phyloP scores from a whole-genome alignment of 495 filamentous ascomycete species.

The Neurospora cerealis region DNA sequence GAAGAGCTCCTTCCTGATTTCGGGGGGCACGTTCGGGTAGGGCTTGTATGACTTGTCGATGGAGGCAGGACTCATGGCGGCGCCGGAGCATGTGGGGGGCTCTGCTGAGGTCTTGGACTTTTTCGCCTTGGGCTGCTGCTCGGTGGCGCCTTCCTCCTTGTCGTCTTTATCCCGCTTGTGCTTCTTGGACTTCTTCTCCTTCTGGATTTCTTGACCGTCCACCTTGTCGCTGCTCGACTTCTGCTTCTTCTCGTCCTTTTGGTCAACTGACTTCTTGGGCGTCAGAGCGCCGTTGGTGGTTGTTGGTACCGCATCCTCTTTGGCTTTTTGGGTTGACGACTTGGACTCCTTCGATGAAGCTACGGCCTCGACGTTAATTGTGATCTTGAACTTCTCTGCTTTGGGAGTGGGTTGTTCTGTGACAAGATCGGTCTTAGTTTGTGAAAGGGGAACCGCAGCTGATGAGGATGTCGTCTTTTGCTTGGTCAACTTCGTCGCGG shows the following conservation, averaged over 20 bases:
- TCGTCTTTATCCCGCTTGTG: not conserved
- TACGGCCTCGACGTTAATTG: not conserved
- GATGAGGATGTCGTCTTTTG: not conserved
- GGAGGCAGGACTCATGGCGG: not conserved
- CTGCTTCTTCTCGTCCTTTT: not conserved
- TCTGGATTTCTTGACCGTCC: not conserved
- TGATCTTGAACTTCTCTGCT: not conserved
- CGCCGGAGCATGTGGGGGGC: not conserved
- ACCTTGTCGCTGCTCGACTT: not conserved
- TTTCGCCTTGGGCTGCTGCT: constrained; percentile 3
- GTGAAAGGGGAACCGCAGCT: not conserved
- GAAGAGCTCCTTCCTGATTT: not conserved
- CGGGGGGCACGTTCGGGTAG: not conserved
- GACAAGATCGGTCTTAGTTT: not conserved
- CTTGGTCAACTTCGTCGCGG: not conserved
- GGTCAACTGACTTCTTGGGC: not conserved
- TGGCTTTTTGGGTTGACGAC: not conserved
- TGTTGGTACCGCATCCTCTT: not conserved
- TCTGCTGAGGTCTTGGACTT: constrained; percentile 3
- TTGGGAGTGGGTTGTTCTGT: not conserved
- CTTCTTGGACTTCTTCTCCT: constrained; percentile 2
- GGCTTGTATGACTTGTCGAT: not conserved
- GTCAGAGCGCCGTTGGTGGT: not conserved
- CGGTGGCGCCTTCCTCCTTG: not conserved
- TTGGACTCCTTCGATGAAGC: not conserved